Evolutionary conservation across 2,329 filamentous ascomycete species (phyloP).

Genomic region (Aciculosporium take): DNA sequence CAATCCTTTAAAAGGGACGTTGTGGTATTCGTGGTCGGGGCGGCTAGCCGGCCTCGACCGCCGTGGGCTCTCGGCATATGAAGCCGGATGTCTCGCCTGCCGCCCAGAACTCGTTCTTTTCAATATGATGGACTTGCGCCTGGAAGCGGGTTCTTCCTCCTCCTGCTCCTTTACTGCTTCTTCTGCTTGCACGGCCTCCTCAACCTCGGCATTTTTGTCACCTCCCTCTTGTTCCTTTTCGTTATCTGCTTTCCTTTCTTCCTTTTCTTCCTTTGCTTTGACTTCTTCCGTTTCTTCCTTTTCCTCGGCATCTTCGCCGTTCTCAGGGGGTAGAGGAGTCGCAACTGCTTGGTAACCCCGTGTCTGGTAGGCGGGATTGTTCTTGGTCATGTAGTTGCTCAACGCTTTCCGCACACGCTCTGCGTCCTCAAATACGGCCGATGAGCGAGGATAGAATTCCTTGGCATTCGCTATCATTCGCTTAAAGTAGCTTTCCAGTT

Average conservation of each 20-base stretch:
- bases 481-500: slow-evolving; percentile 74
- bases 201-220: slow-evolving; percentile 11
- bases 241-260: too few species aligned
- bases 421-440: slow-evolving; percentile 65
- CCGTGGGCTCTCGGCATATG: slow-evolving; percentile 19
- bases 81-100: slow-evolving; percentile 19
- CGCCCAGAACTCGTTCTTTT: slow-evolving; percentile 22
- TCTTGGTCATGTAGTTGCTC: slow-evolving; percentile 75
- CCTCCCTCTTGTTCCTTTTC: slow-evolving; percentile 19
- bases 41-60: slow-evolving; percentile 25
- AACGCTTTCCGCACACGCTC: slow-evolving; percentile 76
- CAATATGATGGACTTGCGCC: slow-evolving; percentile 25
- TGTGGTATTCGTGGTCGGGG: slow-evolving; percentile 39
- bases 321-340: slow-evolving; percentile 48
- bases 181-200: slow-evolving; percentile 12
- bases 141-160: slow-evolving; percentile 18
- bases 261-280: slow-evolving; percentile 19
- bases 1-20: slow-evolving; percentile 52
- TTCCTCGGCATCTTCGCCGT: slow-evolving; percentile 16
- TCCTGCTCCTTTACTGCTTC: slow-evolving; percentile 19
- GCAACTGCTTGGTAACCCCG: slow-evolving; percentile 55
- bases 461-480: slow-evolving; percentile 81
- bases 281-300: slow-evolving; percentile 18
- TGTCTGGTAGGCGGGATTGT: slow-evolving; percentile 68
- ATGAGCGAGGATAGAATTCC: slow-evolving; percentile 62